Conservation (phyloP, 352 stramenopile species). For the Phytopythium vexans region DNA sequence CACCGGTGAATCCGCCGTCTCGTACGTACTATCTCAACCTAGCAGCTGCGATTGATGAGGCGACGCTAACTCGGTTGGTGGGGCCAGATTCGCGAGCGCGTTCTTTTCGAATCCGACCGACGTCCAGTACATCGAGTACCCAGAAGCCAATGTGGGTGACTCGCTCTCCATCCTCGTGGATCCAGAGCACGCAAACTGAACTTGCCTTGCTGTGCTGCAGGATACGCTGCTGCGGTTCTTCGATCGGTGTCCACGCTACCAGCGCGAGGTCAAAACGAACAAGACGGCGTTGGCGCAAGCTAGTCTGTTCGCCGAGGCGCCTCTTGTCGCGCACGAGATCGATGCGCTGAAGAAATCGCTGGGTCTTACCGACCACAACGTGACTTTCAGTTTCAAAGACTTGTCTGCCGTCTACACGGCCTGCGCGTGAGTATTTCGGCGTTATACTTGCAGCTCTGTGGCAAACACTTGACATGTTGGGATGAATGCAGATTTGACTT, state of each 20-base stretch:
- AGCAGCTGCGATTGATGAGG: too few species aligned
- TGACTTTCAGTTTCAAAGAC: conserved; percentile 26
- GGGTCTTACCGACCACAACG: conserved; percentile 14
- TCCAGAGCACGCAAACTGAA: neutral
- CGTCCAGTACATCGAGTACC: conserved; percentile 41
- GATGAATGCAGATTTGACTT: conserved; percentile 34
- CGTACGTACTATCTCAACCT: conserved; percentile 19
- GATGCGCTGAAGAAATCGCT: conserved; percentile 17
- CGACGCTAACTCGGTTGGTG: neutral
- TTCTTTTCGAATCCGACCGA: conserved; percentile 52
- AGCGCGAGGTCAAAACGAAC: conserved; percentile 45
- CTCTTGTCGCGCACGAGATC: conserved; percentile 9
- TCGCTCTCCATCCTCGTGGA: neutral
- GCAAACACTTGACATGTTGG: neutral
- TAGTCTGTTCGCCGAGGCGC: conserved; percentile 28
- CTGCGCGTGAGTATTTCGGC: conserved; percentile 31
- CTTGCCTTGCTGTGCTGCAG: conserved; percentile 6
- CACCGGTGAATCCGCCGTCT: conserved; percentile 52
- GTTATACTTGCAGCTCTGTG: neutral
- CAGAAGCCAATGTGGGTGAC: conserved; percentile 21
- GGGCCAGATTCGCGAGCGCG: conserved; percentile 34
- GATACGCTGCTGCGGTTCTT: conserved; percentile 57
- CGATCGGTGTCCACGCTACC: conserved; percentile 52
- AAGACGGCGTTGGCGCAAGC: conserved; percentile 20
- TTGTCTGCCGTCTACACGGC: conserved; percentile 31